Base-by-base conservation (phyloP, 768 basidiomycete genomes). In the Tulasnella sp. region DNA sequence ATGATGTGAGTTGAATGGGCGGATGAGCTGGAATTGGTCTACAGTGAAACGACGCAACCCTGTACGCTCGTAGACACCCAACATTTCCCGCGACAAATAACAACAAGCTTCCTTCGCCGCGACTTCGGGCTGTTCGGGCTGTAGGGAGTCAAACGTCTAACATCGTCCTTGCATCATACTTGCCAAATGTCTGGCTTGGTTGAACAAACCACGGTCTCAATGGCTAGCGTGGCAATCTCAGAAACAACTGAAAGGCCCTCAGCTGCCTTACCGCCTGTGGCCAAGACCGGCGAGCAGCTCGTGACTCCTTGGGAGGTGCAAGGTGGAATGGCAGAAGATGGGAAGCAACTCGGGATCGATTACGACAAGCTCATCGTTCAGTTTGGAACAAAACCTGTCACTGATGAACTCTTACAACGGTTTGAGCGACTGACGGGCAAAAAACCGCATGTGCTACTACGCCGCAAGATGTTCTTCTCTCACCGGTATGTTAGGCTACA, bases 301-400 rank as follows among this genome's bases (percentile, higher is more conserved):
- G 83, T 99, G 42, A 98, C 96, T 0, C 96, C 96, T 14, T 99
- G 96, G 88, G 91, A 97, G 63, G 96, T 98, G 6, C 85, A 94
- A 63, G 96, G 94, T 50, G 83, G 81, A 27, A 84, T 96, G 8
- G 79, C 86, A 4, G 77, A 72, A 19, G 90, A 96, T 64, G 96
- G 96, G 55, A 84, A 86, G 65, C 84, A 96, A 72, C 82, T 82
- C 55, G 91, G 80, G 49, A 97, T 98, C 69, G 88, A 99, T 72
- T 99, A 99, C 65, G 87, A 94, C 71, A 97, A 96, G 74, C 78
- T 98, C 60, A 74, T 97, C 56, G 79, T 79, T 65, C 87, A 96
- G 68, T 99, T 99, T 65, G 96, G 96, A 43, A 97, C 96, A 9
- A 80, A 83, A 45, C 73, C 80, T 57, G 74, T 98, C 62, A 84